These are phyloP conservation scores for Pseudocercospora musae DNA, from an alignment of 2,329 filamentous ascomycete genomes.

Conservation along the genomic window DNA sequence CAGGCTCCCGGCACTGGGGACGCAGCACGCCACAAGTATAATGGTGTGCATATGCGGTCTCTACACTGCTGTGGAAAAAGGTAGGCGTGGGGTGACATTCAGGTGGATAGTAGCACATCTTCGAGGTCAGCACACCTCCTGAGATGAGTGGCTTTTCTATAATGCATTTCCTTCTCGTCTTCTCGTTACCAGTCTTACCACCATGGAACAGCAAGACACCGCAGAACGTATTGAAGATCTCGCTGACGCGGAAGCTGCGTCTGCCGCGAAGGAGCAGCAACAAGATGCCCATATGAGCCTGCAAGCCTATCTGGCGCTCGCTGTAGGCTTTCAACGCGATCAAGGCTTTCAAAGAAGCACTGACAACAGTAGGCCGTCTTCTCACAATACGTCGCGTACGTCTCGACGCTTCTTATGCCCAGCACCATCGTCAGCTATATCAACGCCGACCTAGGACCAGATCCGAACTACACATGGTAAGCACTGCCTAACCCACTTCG, in stretches of 20 bases:
- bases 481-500: not conserved
- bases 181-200: not conserved
- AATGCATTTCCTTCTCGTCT: not conserved
- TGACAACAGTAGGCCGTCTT: not conserved
- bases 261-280: not conserved
- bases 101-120: not conserved
- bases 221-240: not conserved
- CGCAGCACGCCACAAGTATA: not conserved
- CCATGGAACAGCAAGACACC: not conserved
- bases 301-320: slow-evolving; percentile 9
- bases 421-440: slow-evolving; percentile 17
- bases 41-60: not conserved
- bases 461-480: slow-evolving; percentile 18
- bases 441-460: slow-evolving; percentile 14
- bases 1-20: not conserved
- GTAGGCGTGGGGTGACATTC: not conserved
- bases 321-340: not conserved
- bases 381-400: not conserved
- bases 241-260: not conserved
- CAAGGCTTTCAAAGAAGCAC: not conserved
- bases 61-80: slow-evolving; percentile 2
- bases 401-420: slow-evolving; percentile 16
- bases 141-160: not conserved
- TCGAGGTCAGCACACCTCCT: not conserved
- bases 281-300: not conserved